phyloP scores from a whole-genome alignment of 2,329 filamentous ascomycete genomes.

The Fusarium annulatum region DNA sequence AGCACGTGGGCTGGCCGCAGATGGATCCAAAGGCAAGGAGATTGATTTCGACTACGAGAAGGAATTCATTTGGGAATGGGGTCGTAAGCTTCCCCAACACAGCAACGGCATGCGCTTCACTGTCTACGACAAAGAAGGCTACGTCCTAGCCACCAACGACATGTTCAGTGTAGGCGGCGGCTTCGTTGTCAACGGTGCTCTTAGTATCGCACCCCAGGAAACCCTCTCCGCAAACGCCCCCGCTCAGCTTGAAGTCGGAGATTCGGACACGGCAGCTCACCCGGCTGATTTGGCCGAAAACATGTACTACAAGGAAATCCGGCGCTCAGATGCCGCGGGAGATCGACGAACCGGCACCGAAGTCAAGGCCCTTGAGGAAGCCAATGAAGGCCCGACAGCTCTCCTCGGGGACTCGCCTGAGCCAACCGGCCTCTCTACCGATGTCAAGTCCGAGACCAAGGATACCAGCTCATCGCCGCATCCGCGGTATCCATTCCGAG shows the following conservation, averaged over 20 bases:
- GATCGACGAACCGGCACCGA: constrained; percentile 58
- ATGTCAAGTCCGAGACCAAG: constrained; percentile 29
- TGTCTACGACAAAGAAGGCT: constrained; percentile 60
- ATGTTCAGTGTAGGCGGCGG: constrained; percentile 64
- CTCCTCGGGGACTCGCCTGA: constrained; percentile 21
- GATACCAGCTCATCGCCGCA: constrained; percentile 43
- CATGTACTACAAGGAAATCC: constrained; percentile 63
- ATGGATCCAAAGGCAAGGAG: constrained; percentile 54
- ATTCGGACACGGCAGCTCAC: constrained; percentile 44
- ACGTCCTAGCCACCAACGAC: constrained; percentile 60
- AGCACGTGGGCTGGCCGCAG: constrained; percentile 54
- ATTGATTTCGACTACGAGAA: constrained; percentile 61
- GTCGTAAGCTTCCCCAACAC: constrained; percentile 61
- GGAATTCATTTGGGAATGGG: constrained; percentile 64
- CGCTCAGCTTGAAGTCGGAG: constrained; percentile 18
- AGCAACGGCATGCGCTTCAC: constrained; percentile 65
- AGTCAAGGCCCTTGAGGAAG: constrained; percentile 51
- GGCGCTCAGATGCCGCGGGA: constrained; percentile 58
- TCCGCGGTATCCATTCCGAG: constrained; percentile 60
- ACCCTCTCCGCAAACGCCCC: constrained; percentile 23
- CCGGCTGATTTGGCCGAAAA: constrained; percentile 63
- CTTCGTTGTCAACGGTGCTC: constrained; percentile 62
- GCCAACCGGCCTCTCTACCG: constrained; percentile 14
- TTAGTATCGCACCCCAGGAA: constrained; percentile 54
- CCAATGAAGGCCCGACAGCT: constrained; percentile 5